phyloP scores from a whole-genome alignment of 2,329 filamentous ascomycete genomes.

The Microascus cirrosus region DNA sequence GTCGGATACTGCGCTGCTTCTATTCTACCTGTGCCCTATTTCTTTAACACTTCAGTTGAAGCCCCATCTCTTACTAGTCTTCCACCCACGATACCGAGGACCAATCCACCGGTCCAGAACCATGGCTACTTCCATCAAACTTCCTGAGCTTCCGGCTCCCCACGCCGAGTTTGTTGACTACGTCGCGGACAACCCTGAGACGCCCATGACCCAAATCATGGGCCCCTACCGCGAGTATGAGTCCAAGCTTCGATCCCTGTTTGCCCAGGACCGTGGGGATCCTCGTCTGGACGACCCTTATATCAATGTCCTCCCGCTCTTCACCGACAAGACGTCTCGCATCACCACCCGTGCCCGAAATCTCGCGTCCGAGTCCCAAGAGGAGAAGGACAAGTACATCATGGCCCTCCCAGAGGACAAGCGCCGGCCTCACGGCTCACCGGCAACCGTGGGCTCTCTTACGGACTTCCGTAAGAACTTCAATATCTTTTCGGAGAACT shows the following conservation, averaged over 20 bases:
- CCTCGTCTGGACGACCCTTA: conserved; percentile 41
- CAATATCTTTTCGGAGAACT: conserved; percentile 69
- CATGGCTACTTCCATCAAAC: conserved; percentile 22
- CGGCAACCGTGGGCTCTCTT: conserved; percentile 56
- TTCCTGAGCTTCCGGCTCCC: conserved; percentile 34
- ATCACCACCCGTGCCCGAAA: conserved; percentile 54
- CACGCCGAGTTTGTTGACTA: conserved; percentile 36
- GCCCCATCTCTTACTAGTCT: no score
- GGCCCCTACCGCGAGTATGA: conserved; percentile 60
- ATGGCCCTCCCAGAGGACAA: conserved; percentile 54
- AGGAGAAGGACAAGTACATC: conserved; percentile 55
- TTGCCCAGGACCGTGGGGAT: conserved; percentile 56
- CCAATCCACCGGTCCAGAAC: background rate
- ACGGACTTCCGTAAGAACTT: conserved; percentile 71
- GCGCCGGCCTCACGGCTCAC: conserved; percentile 50
- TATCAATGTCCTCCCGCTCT: conserved; percentile 57
- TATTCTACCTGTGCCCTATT: no score
- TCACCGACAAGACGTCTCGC: conserved; percentile 40
- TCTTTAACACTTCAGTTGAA: no score
- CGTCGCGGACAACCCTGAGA: conserved; percentile 41
- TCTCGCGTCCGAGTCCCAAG: conserved; percentile 41
- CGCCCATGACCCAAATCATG: conserved; percentile 45
- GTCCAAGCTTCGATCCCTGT: conserved; percentile 52
- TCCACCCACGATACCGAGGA: no score
- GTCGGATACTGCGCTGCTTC: no score